Conservation (phyloP, 176 grass and related monocot genomes). For the Eleusine coracana region DNA sequence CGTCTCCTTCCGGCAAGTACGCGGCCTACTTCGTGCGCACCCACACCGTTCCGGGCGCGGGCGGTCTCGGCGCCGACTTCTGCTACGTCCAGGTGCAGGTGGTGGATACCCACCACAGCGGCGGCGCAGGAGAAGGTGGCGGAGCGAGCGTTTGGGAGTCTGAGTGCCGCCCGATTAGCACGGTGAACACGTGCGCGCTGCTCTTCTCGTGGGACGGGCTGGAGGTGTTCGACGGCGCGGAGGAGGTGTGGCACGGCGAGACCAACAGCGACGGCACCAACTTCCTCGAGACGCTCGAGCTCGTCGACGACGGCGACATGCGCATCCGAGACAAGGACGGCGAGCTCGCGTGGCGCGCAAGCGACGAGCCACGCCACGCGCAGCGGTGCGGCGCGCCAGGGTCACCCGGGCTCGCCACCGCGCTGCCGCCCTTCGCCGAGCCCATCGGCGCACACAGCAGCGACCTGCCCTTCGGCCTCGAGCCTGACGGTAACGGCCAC, state of each 20-base stretch:
- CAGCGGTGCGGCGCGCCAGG: slow-evolving; percentile 74
- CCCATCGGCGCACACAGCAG: slow-evolving; percentile 51
- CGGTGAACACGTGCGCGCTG: slow-evolving; percentile 71
- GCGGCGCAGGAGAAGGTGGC: background rate
- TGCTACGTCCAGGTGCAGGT: slow-evolving; percentile 90
- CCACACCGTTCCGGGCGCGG: slow-evolving; percentile 55
- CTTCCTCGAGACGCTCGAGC: slow-evolving; percentile 73
- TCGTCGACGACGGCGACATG: slow-evolving; percentile 93
- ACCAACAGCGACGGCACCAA: slow-evolving; percentile 61
- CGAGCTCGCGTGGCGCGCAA: slow-evolving; percentile 87
- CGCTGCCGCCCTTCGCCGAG: slow-evolving; percentile 64
- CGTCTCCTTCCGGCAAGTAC: slow-evolving; percentile 71
- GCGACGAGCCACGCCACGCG: slow-evolving; percentile 59
- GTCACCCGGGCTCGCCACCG: slow-evolving; percentile 54
- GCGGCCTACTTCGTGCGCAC: slow-evolving; percentile 64
- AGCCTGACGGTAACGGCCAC: slow-evolving; percentile 32
- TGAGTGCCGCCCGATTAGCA: slow-evolving; percentile 70
- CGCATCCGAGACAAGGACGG: slow-evolving; percentile 85
- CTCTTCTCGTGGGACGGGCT: slow-evolving; percentile 75
- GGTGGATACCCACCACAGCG: background rate
- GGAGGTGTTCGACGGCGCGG: slow-evolving; percentile 82
- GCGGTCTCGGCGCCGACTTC: slow-evolving; percentile 83
- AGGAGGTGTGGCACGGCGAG: slow-evolving; percentile 67
- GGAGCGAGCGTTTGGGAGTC: slow-evolving; percentile 81
- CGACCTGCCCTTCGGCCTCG: slow-evolving; percentile 62